Base-by-base conservation (phyloP, 768 basidiomycete species). In the Lactarius akahatsu region DNA sequence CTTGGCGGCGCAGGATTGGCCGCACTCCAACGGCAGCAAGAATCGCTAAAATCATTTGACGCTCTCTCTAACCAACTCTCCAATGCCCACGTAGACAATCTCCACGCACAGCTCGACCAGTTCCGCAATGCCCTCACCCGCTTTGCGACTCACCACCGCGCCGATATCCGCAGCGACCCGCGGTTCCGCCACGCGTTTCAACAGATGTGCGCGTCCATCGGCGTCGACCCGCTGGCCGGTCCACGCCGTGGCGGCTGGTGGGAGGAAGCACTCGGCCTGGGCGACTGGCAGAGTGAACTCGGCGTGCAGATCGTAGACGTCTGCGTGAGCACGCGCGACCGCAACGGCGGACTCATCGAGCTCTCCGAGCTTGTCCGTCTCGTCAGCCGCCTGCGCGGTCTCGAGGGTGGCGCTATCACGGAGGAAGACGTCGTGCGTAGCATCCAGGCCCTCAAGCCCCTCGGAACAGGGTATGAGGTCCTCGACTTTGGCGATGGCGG, bases 201-300 rank as follows among this genome's bases (percentile, higher is more conserved):
- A 70, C 90, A 92, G 65, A 97, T 99, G 94, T 99, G 97, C 74
- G 85, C 90, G 2, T 88, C 90, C 18, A 92, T 99, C 63, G 94
- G 94, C 38, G 94, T 99, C 28, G 97, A 98, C 75, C 96, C 96
- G 2, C 85, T 98, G 26, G 90, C 92, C 2, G 94, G 93, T 0
- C 90, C 92, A 0, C 80, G 89, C 50, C 87, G 87, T 72, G 92
- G 91, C 43, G 93, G 94, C 2, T 92, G 92, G 86, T 97, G 94
- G 93, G 88, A 90, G 2, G 94, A 96, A 74, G 79, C 94, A 73
- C 83, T 95, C 41, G 89, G 89, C 9, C 77, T 97, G 62, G 88
- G 93, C 18, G 97, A 98, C 74, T 98, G 95, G 94, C 91, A 95
- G 72, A 91, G 93, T 74, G 96, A 97, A 73, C 85, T 98, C 7